phyloP scores from a whole-genome alignment of 164 flowering plant genomes.

The Tetracentron sinense region DNA sequence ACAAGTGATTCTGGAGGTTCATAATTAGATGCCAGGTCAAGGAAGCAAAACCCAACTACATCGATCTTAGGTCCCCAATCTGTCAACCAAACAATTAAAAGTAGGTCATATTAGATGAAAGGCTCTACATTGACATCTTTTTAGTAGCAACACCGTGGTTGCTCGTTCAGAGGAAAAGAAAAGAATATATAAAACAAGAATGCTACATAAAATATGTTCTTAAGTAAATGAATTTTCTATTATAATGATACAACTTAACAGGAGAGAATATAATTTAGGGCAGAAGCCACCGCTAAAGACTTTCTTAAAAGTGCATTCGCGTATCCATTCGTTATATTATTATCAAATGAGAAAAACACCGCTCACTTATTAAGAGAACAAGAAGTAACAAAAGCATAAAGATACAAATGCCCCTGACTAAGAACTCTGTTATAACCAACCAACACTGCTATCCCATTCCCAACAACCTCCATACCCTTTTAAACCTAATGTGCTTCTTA shows the following conservation, averaged over 20 bases:
- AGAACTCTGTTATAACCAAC: too few relatives aligned
- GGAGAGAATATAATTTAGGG: neutral
- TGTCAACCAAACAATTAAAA: slow-evolving; percentile 32
- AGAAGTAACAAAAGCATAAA: neutral
- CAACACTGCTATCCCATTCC: too few relatives aligned
- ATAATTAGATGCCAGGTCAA: slow-evolving; percentile 94
- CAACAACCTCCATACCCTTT: too few relatives aligned
- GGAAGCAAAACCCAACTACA: slow-evolving; percentile 98
- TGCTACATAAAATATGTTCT: neutral
- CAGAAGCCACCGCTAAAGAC: neutral
- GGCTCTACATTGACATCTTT: neutral
- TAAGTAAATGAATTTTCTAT: neutral
- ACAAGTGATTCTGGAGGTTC: slow-evolving; percentile 78
- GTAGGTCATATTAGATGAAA: slow-evolving; percentile 1
- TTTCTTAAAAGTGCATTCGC: neutral
- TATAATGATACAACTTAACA: neutral
- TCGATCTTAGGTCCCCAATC: slow-evolving; percentile 98
- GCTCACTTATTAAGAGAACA: neutral
- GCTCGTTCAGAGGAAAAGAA: neutral
- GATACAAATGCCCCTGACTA: too few relatives aligned
- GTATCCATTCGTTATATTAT: too few relatives aligned
- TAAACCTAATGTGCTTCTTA: too few relatives aligned
- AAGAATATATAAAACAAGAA: slow-evolving; percentile 2
- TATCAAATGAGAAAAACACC: neutral
- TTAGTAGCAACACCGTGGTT: neutral